Base-by-base conservation (phyloP, 371 early-diverging fungal genomes). In the Rhizopus microsporus region DNA sequence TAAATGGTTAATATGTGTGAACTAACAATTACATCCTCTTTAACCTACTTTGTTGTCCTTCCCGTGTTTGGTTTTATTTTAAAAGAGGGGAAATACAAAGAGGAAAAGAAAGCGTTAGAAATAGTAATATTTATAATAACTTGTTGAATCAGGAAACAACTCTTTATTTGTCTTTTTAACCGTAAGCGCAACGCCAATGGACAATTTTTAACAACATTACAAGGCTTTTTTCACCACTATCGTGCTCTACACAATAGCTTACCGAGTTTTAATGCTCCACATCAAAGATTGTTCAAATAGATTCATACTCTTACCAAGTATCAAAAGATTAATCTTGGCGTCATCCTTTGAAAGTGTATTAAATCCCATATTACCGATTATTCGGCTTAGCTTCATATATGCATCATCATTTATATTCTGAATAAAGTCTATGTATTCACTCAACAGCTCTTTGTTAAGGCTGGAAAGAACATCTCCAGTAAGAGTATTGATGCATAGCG, bases 381-480 rank as follows among this genome's bases (percentile, higher is more conserved):
- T 53, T 54, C 59, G 40, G 48, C 54, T 59, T 49, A 52, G 33
- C 54, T 59, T 54, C 33, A 34, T 54, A 53, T 31, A 59, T 40
- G 48, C 42, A 32, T 54, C 8, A 53, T 54, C 32, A 59, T 54
- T 53, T 48, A 59, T 54, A 23, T 59, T 54, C 33, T 59, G 60
- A 4, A 32, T 59, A 6, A 34, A 8, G 54, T 59, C 53, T 54
- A 59, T 17, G 42, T 48, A 59, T 33, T 60, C 60, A 34, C 23
- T 48, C 54, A 60, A 60, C 16, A 54, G 53, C 33, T 60, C 37
- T 48, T 30, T 32, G 8, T 60, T 30, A 39, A 60, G 40, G 31
- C 54, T 49, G 42, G 16, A 37, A 31, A 60, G 42, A 49, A 5
- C 43, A 10, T 60, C 17, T 55, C 54, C 55, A 48, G 61, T 50